phyloP scores from a whole-genome alignment of 2,329 filamentous ascomycete species.

The Metarhizium rileyi region DNA sequence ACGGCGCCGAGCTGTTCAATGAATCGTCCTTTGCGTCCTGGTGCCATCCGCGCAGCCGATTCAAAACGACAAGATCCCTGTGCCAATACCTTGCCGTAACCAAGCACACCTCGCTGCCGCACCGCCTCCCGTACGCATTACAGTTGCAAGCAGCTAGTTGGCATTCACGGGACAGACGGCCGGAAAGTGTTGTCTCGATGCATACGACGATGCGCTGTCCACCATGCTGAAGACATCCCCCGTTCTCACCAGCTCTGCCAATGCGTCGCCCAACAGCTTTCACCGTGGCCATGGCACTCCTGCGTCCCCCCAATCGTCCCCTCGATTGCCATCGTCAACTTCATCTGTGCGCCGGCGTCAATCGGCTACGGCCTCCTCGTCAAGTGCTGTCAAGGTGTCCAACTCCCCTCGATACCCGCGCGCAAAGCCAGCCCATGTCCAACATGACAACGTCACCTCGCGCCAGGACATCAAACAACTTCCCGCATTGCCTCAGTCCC shows the following conservation, averaged over 20 bases:
- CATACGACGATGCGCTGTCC: slow-evolving; percentile 35
- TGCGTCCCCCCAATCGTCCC: slow-evolving; percentile 15
- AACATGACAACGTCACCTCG: not conserved
- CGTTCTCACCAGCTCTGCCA: slow-evolving; percentile 38
- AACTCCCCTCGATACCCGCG: slow-evolving; percentile 15
- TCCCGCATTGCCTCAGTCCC: not conserved
- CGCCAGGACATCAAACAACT: not conserved
- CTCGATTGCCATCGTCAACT: slow-evolving; percentile 14
- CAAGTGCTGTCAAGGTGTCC: not conserved
- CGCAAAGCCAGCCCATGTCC: slow-evolving; percentile 4
- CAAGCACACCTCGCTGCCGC: not conserved
- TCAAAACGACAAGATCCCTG: not conserved
- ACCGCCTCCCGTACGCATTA: not conserved
- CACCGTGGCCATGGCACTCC: slow-evolving; percentile 20
- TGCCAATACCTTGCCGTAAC: not conserved
- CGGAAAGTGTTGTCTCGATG: not conserved
- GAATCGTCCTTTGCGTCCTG: not conserved
- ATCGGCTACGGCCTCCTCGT: slow-evolving; percentile 13
- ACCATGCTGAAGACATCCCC: slow-evolving; percentile 53
- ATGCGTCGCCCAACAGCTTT: slow-evolving; percentile 41
- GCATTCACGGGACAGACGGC: not conserved
- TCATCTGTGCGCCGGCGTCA: not conserved
- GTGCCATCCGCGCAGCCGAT: not conserved
- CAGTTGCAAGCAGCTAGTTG: not conserved
- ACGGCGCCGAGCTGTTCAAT: not conserved